Evolutionary conservation across 306 rosid species (phyloP).

Genomic region (Ormosia semicastrata): DNA sequence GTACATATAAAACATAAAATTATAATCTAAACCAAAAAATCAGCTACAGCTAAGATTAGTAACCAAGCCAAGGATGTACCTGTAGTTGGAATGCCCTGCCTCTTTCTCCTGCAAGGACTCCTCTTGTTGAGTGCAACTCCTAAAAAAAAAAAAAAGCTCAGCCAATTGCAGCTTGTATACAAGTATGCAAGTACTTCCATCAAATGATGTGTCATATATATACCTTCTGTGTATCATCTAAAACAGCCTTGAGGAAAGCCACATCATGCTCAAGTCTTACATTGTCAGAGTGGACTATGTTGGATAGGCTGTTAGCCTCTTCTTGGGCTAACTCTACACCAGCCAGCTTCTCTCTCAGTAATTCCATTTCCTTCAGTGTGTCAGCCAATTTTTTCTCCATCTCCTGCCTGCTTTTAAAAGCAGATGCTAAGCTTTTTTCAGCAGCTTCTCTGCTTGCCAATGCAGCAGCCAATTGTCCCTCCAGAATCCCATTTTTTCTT

Average conservation of each 20-base stretch:
- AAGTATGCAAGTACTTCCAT: neutral
- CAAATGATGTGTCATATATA: neutral
- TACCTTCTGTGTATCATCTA: slow-evolving; percentile 97
- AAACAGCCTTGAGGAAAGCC: slow-evolving; percentile 97
- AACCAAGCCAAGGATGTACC: slow-evolving; percentile 41
- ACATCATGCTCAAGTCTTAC: slow-evolving; percentile 96
- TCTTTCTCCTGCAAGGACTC: slow-evolving; percentile 90
- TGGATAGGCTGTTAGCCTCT: slow-evolving; percentile 81
- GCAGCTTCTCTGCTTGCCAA: slow-evolving; percentile 71
- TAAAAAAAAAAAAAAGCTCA: slow-evolving; percentile 4
- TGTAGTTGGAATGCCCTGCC: slow-evolving; percentile 92
- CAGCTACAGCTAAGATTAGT: neutral
- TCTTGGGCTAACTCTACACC: slow-evolving; percentile 81
- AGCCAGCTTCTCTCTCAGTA: slow-evolving; percentile 73
- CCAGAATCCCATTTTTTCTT: slow-evolving; percentile 72
- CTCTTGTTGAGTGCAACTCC: slow-evolving; percentile 98
- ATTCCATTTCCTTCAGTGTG: slow-evolving; percentile 63
- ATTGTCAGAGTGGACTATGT: slow-evolving; percentile 87
- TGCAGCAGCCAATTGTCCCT: slow-evolving; percentile 82
- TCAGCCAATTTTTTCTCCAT: slow-evolving; percentile 64
- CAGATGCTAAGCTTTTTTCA: slow-evolving; percentile 69
- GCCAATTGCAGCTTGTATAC: slow-evolving; percentile 6
- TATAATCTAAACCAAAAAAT: neutral
- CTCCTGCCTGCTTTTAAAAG: slow-evolving; percentile 70
- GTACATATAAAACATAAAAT: neutral